phyloP scores from a whole-genome alignment of 2,329 filamentous ascomycete species.

The Arthrobotrys conoides region DNA sequence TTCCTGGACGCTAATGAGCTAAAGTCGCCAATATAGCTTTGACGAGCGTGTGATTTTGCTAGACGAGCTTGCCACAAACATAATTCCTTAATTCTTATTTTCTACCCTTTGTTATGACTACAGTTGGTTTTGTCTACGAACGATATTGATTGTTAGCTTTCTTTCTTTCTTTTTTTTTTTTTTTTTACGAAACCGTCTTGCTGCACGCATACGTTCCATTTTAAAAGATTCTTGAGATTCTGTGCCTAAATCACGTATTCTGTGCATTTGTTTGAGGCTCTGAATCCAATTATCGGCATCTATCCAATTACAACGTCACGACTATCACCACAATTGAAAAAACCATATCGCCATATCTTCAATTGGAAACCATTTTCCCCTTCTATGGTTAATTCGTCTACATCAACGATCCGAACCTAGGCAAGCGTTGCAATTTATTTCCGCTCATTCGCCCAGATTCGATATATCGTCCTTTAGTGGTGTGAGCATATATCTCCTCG shows the following conservation, averaged over 20 bases:
- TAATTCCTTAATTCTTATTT: constrained; percentile 57
- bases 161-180: constrained; percentile 15
- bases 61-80: constrained; percentile 44
- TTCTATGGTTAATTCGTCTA: constrained; percentile 7
- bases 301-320: constrained; percentile 4
- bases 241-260: constrained; percentile 29
- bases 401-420: constrained; percentile 13
- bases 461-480: constrained; percentile 26
- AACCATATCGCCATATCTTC: constrained; percentile 1
- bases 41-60: constrained; percentile 29
- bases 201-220: constrained; percentile 26
- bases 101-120: constrained; percentile 27
- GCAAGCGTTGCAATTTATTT: constrained; percentile 48
- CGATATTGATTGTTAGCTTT: constrained; percentile 41
- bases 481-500: constrained; percentile 34
- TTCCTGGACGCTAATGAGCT: constrained; percentile 27
- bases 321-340: constrained; percentile 19
- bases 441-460: constrained; percentile 25
- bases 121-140: constrained; percentile 26
- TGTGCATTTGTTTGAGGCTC: constrained; percentile 45
- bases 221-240: constrained; percentile 24
- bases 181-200: constrained; percentile 21
- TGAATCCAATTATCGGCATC: constrained; percentile 32
- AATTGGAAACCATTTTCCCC: constrained; percentile 8
- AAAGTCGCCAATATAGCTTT: constrained; percentile 31